These are phyloP conservation scores for Brettanomyces anomalus DNA, from an alignment of 805 yeast genomes.

Conservation along the genomic window DNA sequence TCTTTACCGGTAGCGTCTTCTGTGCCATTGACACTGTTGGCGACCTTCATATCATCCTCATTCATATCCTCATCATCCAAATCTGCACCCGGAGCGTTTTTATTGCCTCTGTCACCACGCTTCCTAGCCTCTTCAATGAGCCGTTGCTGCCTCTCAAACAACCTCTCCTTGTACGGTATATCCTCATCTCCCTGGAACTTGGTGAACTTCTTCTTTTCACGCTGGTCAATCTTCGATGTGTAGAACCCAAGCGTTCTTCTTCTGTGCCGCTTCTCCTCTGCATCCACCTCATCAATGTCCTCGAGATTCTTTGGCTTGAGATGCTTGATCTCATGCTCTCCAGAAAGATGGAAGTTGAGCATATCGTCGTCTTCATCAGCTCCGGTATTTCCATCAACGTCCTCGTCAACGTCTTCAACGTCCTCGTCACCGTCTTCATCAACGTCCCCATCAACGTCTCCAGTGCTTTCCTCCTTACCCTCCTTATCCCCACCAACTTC, in stretches of 20 bases:
- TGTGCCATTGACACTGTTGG: conserved; percentile 29
- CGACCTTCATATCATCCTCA: conserved; percentile 24
- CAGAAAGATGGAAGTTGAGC: not conserved
- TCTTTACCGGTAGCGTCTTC: conserved; percentile 30
- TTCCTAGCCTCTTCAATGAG: conserved; percentile 80
- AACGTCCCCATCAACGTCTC: conserved; percentile 16
- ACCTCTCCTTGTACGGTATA: conserved; percentile 83
- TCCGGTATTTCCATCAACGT: conserved; percentile 16
- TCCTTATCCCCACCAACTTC: conserved; percentile 12
- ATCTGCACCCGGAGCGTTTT: conserved; percentile 38
- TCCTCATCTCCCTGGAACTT: conserved; percentile 76
- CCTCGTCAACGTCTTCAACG: conserved; percentile 14
- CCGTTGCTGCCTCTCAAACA: conserved; percentile 83
- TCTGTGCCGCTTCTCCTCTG: conserved; percentile 75
- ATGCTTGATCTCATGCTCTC: conserved; percentile 37
- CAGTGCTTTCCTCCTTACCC: conserved; percentile 17
- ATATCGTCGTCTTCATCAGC: conserved; percentile 5
- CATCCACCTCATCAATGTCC: conserved; percentile 71
- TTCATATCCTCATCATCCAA: conserved; percentile 44
- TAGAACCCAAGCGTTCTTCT: conserved; percentile 85
- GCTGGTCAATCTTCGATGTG: conserved; percentile 93
- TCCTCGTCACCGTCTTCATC: conserved; percentile 11
- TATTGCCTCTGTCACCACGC: conserved; percentile 56
- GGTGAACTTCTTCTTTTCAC: conserved; percentile 51
- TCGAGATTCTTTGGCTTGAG: conserved; percentile 39